Evolutionary conservation across 169 alveolate genomes (phyloP).

Genomic region (Miamiensis avidus): DNA sequence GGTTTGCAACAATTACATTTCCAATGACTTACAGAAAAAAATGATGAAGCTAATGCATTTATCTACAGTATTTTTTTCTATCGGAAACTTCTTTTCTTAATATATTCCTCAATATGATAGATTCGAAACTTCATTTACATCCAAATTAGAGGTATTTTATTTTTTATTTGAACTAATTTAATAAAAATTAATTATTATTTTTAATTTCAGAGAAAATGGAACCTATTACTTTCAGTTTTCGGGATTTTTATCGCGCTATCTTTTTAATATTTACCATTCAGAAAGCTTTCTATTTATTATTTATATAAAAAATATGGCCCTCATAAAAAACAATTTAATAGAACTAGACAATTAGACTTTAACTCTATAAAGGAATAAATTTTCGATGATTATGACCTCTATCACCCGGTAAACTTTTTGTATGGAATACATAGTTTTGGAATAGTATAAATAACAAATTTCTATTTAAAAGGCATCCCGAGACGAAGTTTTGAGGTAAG

Average conservation of each 20-base stretch:
- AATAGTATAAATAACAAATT: no score
- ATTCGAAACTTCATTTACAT: neutral
- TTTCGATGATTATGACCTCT: neutral
- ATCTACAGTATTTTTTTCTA: neutral
- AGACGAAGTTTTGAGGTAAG: neutral
- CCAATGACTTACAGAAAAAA: conserved; percentile 44
- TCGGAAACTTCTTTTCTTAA: neutral
- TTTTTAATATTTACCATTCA: neutral
- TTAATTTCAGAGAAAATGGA: neutral
- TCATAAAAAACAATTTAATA: no score
- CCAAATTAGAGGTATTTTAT: neutral
- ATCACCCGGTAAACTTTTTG: neutral
- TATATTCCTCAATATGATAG: neutral
- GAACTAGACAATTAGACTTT: no score
- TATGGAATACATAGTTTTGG: no score
- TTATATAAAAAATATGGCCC: neutral
- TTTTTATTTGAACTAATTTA: neutral
- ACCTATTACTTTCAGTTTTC: neutral
- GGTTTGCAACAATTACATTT: conserved; percentile 46
- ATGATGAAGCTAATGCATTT: conserved; percentile 31
- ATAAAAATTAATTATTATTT: no score
- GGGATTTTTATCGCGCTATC: neutral
- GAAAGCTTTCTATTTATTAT: neutral
- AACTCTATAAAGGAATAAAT: neutral
- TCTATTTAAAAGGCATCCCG: neutral